Evolutionary conservation across 2,329 filamentous ascomycete genomes (phyloP).

Genomic region (Colletotrichum aenigma): DNA sequence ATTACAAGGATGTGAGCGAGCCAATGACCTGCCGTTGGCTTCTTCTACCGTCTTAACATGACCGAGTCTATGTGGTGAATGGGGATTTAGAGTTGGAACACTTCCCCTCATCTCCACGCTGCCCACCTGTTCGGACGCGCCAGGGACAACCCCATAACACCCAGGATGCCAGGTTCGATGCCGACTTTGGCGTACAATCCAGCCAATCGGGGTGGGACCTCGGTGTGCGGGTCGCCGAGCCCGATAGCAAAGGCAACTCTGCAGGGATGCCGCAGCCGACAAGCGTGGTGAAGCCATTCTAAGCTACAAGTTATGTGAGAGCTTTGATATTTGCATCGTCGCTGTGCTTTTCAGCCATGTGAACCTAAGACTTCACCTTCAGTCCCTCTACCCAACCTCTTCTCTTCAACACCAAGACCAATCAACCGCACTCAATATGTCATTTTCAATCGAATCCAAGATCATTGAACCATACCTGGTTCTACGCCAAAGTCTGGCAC

Average conservation of each 20-base stretch:
- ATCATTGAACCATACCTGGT: background rate
- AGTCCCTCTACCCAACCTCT: background rate
- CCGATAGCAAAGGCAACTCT: background rate
- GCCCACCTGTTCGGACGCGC: background rate
- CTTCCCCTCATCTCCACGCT: background rate
- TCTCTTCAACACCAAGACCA: background rate
- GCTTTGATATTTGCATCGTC: slow-evolving; percentile 35
- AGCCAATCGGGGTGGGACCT: background rate
- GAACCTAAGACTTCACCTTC: background rate
- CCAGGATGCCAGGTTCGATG: background rate
- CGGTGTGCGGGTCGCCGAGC: background rate
- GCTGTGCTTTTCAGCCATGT: background rate
- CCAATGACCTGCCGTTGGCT: background rate
- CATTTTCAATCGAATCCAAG: background rate
- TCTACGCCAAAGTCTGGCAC: background rate
- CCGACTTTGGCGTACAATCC: background rate
- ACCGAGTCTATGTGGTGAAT: background rate
- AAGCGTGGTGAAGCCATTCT: background rate
- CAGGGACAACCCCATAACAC: background rate
- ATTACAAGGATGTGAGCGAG: accelerated
- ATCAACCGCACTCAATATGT: background rate
- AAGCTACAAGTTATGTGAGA: background rate
- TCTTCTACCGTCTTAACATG: accelerated
- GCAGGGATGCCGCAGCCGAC: background rate
- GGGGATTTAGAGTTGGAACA: background rate